Conservation (phyloP, 495 filamentous ascomycete species). For the Neurospora discreta region DNA sequence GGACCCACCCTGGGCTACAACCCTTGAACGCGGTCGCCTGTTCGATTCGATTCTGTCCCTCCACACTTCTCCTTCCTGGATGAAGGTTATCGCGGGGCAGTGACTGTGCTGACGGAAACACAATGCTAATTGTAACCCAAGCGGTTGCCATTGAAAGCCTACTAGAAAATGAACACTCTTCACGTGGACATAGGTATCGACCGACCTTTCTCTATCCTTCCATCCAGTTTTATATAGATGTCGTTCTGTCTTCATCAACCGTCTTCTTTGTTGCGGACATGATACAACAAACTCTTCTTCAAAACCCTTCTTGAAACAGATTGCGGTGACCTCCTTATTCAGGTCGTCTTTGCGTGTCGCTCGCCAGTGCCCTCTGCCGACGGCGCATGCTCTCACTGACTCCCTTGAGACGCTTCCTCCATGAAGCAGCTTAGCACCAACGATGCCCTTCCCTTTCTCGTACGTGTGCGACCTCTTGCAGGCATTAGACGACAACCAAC, state of each 20-base stretch:
- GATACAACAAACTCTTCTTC: neutral
- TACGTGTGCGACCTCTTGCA: constrained; percentile 52
- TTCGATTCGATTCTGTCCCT: neutral
- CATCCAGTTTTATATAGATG: neutral
- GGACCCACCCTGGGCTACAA: neutral
- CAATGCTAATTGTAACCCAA: neutral
- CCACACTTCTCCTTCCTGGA: neutral
- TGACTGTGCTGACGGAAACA: neutral
- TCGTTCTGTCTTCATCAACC: neutral
- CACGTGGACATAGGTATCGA: neutral
- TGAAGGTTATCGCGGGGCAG: neutral
- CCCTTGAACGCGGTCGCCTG: neutral
- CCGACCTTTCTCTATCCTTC: neutral
- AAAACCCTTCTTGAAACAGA: neutral
- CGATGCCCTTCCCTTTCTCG: constrained; percentile 53
- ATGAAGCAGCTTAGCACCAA: neutral
- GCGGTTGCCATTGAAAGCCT: neutral
- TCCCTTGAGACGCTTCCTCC: neutral
- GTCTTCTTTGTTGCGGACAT: neutral
- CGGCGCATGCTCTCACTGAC: neutral
- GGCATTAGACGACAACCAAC: constrained; percentile 28
- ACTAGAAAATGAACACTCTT: neutral
- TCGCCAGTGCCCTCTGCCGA: neutral
- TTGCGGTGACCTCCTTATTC: neutral
- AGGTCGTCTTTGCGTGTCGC: neutral